Conservation (phyloP, 331 rosid species). For the Pyracantha coccinea region DNA sequence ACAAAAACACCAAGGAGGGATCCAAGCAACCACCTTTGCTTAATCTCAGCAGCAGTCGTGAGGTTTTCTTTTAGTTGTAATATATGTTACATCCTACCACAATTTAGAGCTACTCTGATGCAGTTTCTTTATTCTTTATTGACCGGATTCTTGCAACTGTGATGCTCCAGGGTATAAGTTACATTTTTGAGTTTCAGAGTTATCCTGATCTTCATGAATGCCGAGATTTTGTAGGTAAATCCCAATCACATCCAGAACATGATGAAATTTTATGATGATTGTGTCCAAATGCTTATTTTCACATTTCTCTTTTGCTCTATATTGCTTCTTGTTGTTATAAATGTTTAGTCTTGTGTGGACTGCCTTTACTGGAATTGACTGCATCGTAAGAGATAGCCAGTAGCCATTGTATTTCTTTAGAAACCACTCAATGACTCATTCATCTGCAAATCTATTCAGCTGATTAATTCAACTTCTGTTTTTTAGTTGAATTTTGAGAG, state of each 20-base stretch:
- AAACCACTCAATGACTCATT: neutral
- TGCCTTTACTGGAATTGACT: neutral
- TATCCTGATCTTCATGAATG: conserved; percentile 73
- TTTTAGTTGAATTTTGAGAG: neutral
- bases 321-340: neutral
- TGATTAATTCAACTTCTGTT: neutral
- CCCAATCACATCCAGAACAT: neutral
- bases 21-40: conserved; percentile 87
- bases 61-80: conserved; percentile 41
- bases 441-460: neutral
- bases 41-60: conserved; percentile 44
- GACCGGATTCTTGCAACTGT: conserved; percentile 2
- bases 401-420: neutral
- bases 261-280: neutral
- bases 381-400: neutral
- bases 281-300: neutral
- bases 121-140: neutral
- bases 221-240: conserved; percentile 80
- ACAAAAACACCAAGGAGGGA: conserved; percentile 80
- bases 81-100: neutral
- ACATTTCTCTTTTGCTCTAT: neutral
- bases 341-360: neutral
- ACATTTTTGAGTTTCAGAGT: conserved; percentile 76
- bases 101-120: neutral
- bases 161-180: conserved; percentile 61